Percentiles rank a stretch among this genome's conserved stretches.
Evolutionary conservation across 2,329 filamentous ascomycete species (phyloP).

Genomic region (Spiromastix sp.): DNA sequence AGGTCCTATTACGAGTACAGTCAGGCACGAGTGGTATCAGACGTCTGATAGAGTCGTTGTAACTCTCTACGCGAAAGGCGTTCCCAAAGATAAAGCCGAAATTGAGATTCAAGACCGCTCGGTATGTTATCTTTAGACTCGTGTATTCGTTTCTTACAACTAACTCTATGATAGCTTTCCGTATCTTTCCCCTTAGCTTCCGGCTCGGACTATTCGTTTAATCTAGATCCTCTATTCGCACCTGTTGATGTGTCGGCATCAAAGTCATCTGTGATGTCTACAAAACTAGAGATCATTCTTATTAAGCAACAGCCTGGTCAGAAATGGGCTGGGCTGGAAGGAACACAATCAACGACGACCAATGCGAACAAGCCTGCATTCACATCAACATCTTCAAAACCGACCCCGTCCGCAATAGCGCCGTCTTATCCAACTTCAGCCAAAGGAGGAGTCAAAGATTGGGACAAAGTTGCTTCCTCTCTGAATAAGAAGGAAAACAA

Average conservation of each 20-base stretch:
- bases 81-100: constrained; percentile 45
- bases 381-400: constrained; percentile 8
- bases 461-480: constrained; percentile 64
- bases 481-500: constrained; percentile 31
- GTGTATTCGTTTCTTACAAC: constrained; percentile 9
- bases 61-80: constrained; percentile 55
- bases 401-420: constrained; percentile 20
- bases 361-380: constrained; percentile 14
- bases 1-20: constrained; percentile 43
- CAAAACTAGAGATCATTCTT: constrained; percentile 69
- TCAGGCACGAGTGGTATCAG: constrained; percentile 62
- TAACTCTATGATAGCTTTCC: constrained; percentile 34
- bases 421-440: constrained; percentile 82
- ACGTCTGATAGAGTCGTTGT: constrained; percentile 50
- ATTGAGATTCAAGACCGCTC: constrained; percentile 42
- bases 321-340: constrained; percentile 58
- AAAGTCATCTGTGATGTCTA: constrained; percentile 56
- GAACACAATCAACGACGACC: constrained; percentile 18
- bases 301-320: constrained; percentile 54
- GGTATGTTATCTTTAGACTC: constrained; percentile 23
- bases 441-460: constrained; percentile 72
- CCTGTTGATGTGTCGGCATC: constrained; percentile 52
- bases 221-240: constrained; percentile 57
- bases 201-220: constrained; percentile 48
- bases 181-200: constrained; percentile 49